phyloP scores from a whole-genome alignment of 225 moss, liverwort and hornwort genomes.

The Lunularia cruciata region DNA sequence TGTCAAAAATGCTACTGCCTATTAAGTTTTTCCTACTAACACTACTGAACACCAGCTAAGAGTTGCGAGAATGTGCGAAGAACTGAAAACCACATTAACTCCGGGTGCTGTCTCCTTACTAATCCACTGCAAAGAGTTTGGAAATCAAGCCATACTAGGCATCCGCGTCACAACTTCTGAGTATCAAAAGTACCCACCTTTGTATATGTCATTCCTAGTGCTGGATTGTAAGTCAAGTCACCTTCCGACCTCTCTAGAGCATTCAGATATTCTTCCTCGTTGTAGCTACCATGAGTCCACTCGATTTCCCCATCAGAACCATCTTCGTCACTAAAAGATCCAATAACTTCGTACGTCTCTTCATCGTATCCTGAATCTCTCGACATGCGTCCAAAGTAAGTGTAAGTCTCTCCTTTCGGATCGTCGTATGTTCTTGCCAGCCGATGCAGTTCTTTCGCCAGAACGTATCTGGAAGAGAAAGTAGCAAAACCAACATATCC shows the following conservation, averaged over 20 bases:
- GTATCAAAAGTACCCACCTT: slow-evolving; percentile 50
- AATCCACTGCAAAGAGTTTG: too few species aligned
- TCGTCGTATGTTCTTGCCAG: slow-evolving; percentile 29
- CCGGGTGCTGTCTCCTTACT: too few species aligned
- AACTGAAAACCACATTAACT: neutral
- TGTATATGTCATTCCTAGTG: slow-evolving; percentile 56
- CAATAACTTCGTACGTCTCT: slow-evolving; percentile 55
- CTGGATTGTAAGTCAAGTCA: slow-evolving; percentile 70
- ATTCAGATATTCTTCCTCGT: slow-evolving; percentile 64
- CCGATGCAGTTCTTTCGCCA: slow-evolving; percentile 57
- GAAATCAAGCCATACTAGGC: too few species aligned
- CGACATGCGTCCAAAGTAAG: slow-evolving; percentile 36
- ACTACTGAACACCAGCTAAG: too few species aligned
- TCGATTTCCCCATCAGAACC: slow-evolving; percentile 45
- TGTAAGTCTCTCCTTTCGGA: slow-evolving; percentile 30
- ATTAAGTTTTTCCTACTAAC: too few species aligned
- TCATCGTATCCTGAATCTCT: slow-evolving; percentile 50
- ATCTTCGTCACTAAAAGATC: slow-evolving; percentile 61
- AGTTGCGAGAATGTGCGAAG: too few species aligned
- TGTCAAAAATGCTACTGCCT: neutral
- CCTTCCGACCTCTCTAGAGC: slow-evolving; percentile 68
- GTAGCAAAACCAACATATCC: slow-evolving; percentile 59
- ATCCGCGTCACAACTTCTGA: neutral
- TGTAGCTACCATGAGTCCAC: slow-evolving; percentile 72
- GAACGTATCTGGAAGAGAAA: slow-evolving; percentile 53